phyloP scores from a whole-genome alignment of 148 eudicot species.

The Rhododendron molle region DNA sequence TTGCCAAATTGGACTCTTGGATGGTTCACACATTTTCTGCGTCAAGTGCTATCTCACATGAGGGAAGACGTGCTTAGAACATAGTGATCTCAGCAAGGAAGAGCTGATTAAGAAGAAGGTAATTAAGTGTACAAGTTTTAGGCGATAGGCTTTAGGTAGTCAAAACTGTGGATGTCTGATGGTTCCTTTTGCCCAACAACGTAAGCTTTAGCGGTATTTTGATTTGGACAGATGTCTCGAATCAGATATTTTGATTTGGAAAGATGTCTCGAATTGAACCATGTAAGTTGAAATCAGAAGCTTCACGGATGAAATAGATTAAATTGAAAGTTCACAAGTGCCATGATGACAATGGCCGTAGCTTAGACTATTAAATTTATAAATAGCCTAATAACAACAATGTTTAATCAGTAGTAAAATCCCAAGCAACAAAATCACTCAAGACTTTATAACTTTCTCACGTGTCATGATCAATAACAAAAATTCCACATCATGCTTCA shows the following conservation, averaged over 20 bases:
- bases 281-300: background rate
- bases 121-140: background rate
- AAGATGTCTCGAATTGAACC: background rate
- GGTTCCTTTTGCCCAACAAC: background rate
- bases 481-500: background rate
- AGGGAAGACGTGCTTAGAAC: background rate
- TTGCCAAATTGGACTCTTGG: background rate
- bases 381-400: background rate
- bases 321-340: background rate
- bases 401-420: background rate
- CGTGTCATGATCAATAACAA: background rate
- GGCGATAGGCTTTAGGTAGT: background rate
- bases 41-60: background rate
- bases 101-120: background rate
- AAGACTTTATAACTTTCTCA: background rate
- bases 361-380: background rate
- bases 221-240: background rate
- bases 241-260: background rate
- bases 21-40: background rate
- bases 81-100: background rate
- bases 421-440: conserved; percentile 4
- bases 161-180: background rate
- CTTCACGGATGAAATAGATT: background rate
- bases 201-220: background rate
- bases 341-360: background rate